These are phyloP conservation scores for Phytopythium vexans DNA, from an alignment of 352 stramenopile species.

Conservation along the genomic window DNA sequence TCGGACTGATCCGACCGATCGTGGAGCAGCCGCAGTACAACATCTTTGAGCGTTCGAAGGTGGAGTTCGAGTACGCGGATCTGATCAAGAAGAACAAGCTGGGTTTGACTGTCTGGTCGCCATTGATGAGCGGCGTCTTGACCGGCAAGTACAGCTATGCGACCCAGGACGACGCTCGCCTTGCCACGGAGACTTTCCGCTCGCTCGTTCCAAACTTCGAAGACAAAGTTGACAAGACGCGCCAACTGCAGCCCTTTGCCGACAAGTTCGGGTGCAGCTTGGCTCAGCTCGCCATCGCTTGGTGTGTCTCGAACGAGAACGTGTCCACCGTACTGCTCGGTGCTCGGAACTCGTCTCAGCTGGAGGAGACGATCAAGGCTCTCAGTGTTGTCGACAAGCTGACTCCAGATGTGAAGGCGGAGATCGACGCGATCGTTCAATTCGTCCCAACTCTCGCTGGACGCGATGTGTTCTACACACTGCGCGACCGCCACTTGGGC, in stretches of 20 bases:
- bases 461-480: background rate
- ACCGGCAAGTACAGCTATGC: constrained; percentile 43
- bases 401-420: constrained; percentile 43
- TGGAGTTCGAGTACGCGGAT: no score
- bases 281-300: constrained; percentile 42
- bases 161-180: constrained; percentile 23
- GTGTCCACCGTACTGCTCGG: constrained; percentile 22
- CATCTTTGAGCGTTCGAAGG: no score
- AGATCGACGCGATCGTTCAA: constrained; percentile 20
- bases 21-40: no score
- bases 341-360: constrained; percentile 5
- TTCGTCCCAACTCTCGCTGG: constrained; percentile 3
- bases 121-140: constrained; percentile 28
- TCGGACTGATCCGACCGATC: no score
- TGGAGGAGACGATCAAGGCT: constrained; percentile 12
- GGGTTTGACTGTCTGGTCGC: constrained; percentile 15
- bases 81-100: no score
- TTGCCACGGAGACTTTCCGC: constrained; percentile 26
- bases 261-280: constrained; percentile 33
- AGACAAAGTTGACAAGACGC: constrained; percentile 22
- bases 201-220: constrained; percentile 14
- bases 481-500: no score
- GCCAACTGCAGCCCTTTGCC: constrained; percentile 24
- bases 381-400: constrained; percentile 22
- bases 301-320: constrained; percentile 20